Conservation (phyloP, 257 asterid genomes). For the Capsicum rhomboideum region DNA sequence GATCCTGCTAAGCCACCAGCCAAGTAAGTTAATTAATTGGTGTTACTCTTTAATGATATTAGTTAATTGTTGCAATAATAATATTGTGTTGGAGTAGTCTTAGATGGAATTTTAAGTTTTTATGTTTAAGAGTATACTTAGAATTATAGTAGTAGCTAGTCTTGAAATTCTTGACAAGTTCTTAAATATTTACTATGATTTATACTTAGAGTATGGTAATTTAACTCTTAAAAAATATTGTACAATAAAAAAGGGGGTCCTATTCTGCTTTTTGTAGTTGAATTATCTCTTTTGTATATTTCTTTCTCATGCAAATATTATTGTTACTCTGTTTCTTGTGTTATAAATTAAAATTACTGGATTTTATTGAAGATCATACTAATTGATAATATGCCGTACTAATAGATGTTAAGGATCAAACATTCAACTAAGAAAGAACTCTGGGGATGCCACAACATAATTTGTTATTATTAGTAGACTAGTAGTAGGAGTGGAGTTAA, state of each 20-base stretch:
- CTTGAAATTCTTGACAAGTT: not conserved
- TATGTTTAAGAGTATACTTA: not conserved
- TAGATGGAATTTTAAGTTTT: not conserved
- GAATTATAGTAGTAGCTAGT: not conserved
- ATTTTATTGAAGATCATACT: not conserved
- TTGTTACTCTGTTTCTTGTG: not conserved
- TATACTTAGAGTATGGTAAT: not conserved
- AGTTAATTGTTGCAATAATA: not conserved
- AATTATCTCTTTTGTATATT: not conserved
- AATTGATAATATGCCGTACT: not conserved
- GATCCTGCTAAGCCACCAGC: slow-evolving; percentile 35
- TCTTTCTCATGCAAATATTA: not conserved
- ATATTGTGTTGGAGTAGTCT: not conserved
- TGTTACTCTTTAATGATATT: not conserved
- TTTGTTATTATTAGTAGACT: not conserved
- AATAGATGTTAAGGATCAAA: not conserved
- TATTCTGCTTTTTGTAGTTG: not conserved
- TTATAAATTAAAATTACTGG: not conserved
- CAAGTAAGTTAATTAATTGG: slow-evolving; percentile 20
- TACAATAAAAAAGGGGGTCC: not conserved
- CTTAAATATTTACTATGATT: not conserved
- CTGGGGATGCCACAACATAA: not conserved
- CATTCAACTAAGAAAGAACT: not conserved
- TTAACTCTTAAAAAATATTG: not conserved
- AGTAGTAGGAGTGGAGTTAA: not conserved